Conservation (phyloP, 441 rosid species). For the Breynia disticha region DNA sequence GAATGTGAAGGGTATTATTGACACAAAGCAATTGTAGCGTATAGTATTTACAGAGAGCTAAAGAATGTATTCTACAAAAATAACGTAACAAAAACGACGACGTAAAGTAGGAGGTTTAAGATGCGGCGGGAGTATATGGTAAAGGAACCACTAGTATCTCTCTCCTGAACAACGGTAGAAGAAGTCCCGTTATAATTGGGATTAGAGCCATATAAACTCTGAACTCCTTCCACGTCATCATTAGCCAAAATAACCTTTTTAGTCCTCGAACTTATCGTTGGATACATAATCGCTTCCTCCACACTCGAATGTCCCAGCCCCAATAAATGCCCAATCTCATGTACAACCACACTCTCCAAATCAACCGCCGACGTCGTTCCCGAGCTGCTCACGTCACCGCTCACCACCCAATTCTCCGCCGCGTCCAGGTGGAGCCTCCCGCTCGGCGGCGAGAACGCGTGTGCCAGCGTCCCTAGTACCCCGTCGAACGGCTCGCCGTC, state of each 20-base stretch:
- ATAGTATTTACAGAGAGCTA: no score
- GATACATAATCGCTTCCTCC: conserved; percentile 72
- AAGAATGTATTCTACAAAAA: no score
- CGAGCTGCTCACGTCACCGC: conserved; percentile 25
- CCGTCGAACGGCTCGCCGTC: conserved; percentile 89
- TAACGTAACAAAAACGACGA: no score
- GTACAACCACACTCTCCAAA: conserved; percentile 78
- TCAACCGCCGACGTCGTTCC: conserved; percentile 48
- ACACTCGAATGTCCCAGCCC: conserved; percentile 75
- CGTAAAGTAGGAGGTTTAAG: no score
- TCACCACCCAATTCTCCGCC: conserved; percentile 65
- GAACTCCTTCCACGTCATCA: conserved; percentile 69
- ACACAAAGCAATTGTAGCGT: no score
- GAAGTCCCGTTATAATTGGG: conserved; percentile 52
- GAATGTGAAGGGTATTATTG: no score
- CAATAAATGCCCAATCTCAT: conserved; percentile 80
- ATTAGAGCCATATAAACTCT: conserved; percentile 54
- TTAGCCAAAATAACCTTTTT: conserved; percentile 41
- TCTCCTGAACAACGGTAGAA: conserved; percentile 25
- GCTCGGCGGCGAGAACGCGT: conserved; percentile 79
- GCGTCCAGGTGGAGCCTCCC: conserved; percentile 67
- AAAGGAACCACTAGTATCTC: conserved; percentile 30
- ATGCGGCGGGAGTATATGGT: background rate
- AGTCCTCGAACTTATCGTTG: conserved; percentile 47
- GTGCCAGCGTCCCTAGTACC: conserved; percentile 67